Evolutionary conservation across 2,329 filamentous ascomycete species (phyloP), one percentile per base, ranked within the genome.

Genomic region (Aspergillus quadrilineatus): DNA sequence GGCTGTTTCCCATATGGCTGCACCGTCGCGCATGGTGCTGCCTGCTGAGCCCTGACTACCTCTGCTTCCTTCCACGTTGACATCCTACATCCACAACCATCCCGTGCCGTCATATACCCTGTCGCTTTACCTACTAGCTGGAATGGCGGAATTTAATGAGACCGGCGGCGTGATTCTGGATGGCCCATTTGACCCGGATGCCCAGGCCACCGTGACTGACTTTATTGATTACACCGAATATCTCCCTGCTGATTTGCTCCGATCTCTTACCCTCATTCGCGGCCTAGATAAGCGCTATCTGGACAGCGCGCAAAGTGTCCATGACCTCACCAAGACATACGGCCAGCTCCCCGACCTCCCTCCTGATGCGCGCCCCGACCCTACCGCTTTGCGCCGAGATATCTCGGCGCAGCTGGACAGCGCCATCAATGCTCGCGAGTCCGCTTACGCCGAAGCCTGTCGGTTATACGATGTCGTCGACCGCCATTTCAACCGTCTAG

Each of bases 221-320:
- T 88, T 85, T 70, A 82, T 87, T 57, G 84, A 87, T 70, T 88
- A 87, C 73, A 88, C 85, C 60, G 85, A 88, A 73, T 86, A 85
- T 76, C 85, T 86, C 56, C 85, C 85, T 34, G 83, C 85, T 8
- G 85, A 87, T 68, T 76, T 88, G 26, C 79, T 82, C 57, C 84
- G 85, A 65, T 86, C 85, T 60, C 74, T 88, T 53, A 84, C 81
- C 50, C 77, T 88, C 56, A 85, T 88, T 65, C 77, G 79, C 60
- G 74, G 75, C 56, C 70, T 79, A 51, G 77, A 79, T 56, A 72
- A 78, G 58, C 73, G 73, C 42, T 79, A 79, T 57, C 60, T 77
- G 7, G 69, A 73, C 46, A 73, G 74, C 44, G 65, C 77, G 32
- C 71, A 75, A 46, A 57, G 65, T 17, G 69, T 79, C 8, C 73